phyloP scores from a whole-genome alignment of 495 filamentous ascomycete species.

The Penicillium taxi region DNA sequence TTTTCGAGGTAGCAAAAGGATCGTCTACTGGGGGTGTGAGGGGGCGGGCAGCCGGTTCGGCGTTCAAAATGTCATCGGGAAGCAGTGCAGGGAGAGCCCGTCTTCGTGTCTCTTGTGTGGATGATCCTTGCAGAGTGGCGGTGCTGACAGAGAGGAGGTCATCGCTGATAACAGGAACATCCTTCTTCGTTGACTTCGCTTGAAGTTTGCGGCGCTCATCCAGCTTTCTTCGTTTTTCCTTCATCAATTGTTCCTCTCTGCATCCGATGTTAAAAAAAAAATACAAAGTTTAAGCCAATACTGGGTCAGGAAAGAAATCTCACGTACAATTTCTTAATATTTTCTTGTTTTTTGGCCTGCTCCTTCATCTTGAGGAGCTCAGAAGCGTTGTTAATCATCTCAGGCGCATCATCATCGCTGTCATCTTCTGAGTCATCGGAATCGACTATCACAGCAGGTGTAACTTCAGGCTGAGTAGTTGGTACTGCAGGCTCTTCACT shows the following conservation, averaged over 20 bases:
- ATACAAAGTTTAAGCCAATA: background rate
- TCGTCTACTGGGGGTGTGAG: constrained; percentile 33
- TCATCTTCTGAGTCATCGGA: constrained; percentile 27
- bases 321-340: constrained; percentile 31
- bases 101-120: constrained; percentile 31
- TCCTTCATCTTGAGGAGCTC: constrained; percentile 33
- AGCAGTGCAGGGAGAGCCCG: constrained; percentile 41
- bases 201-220: constrained; percentile 43
- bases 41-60: constrained; percentile 32
- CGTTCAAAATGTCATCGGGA: constrained; percentile 46
- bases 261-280: constrained; percentile 13
- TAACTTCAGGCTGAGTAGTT: constrained; percentile 17
- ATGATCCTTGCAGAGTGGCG: constrained; percentile 36
- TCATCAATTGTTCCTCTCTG: constrained; percentile 38
- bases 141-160: constrained; percentile 35
- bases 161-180: constrained; percentile 19
- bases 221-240: constrained; percentile 41
- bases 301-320: background rate
- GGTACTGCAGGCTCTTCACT: constrained; percentile 38
- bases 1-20: constrained; percentile 19
- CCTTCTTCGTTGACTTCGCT: constrained; percentile 34
- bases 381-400: constrained; percentile 40
- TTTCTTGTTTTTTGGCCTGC: constrained; percentile 36
- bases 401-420: constrained; percentile 44
- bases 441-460: constrained; percentile 13